Percentiles rank a stretch among this genome's conserved stretches.
phyloP scores from a whole-genome alignment of 176 grass and related monocot species.

The Aegilops speltoides region DNA sequence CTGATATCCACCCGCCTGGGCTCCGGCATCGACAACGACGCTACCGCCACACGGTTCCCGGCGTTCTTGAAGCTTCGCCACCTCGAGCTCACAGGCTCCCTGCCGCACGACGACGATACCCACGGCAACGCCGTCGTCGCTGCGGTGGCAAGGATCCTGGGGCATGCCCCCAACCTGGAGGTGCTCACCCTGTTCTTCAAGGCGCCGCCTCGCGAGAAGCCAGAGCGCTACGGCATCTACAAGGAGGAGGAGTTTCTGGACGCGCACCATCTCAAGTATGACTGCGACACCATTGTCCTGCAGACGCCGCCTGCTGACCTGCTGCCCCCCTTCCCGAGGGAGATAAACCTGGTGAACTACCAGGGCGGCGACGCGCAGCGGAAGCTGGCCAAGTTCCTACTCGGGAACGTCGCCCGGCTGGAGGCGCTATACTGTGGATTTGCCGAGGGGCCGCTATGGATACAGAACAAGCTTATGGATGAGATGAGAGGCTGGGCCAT shows the following conservation, averaged over 20 bases:
- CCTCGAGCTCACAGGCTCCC: conserved; percentile 19
- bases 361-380: neutral
- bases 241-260: neutral
- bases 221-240: neutral
- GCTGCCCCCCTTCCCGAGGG: neutral
- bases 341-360: conserved; percentile 34
- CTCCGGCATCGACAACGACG: neutral
- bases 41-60: neutral
- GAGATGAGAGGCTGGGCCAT: conserved; percentile 24
- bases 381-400: conserved; percentile 17
- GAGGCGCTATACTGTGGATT: neutral
- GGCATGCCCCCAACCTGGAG: neutral
- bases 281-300: neutral
- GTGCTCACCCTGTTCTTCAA: neutral
- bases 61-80: neutral
- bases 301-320: neutral
- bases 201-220: neutral
- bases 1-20: neutral
- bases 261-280: conserved; percentile 10
- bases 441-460: neutral
- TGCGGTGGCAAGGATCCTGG: neutral
- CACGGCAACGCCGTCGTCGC: neutral
- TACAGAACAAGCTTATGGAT: neutral
- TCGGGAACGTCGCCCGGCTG: neutral
- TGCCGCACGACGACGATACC: neutral